Base-by-base conservation (phyloP, 179 eudicot species). In the Gypsophila paniculata region DNA sequence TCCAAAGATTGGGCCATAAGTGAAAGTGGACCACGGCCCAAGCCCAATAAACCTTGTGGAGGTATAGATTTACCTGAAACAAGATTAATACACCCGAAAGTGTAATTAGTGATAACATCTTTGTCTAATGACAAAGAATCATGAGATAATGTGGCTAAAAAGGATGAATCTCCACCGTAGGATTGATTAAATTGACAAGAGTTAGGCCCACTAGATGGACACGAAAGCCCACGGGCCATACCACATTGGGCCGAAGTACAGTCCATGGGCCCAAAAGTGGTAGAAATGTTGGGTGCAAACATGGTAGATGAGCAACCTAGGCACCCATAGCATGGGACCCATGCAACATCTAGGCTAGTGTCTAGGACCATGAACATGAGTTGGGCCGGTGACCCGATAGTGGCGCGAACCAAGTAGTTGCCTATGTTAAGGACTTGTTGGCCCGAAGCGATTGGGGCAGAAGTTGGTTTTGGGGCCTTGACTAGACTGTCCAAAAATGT, bases 1-100 rank as follows among this genome's bases (percentile, higher is more conserved):
- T 86, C 65, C 39, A 80, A 77, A 0, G 97, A 76, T 75, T 91
- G 98, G n/a, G 97, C 78, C 9, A 88, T 63, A 9, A 94, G 42
- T 8, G 99, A 94, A 77, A 91, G 51, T 2, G 99, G 68, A 8
- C 99, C 99, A 1, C 97, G 90, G 67, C 99, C 97, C 74, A 94
- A 39, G 68, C 99, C 99, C 75, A 94, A 48, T 51, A 94, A 49
- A 42, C 99, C 99, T 62, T 94, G 99, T 58, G 99, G 96, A 29
- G 97, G 97, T 61, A 88, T 73, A 0, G 88, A 78, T 39, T 65
- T 71, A 3, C 99, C 97, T 0, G 97, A 83, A 8, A 86, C 72
- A 0, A 87, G 38, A 14, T 46, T 77, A 18, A 94, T 75, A 76
- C 99, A 94, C 13, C 99, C 99, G 53, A 94, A 94, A 6, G 84